phyloP scores from a whole-genome alignment of 441 rosid genomes.

The Mallotus japonicus region DNA sequence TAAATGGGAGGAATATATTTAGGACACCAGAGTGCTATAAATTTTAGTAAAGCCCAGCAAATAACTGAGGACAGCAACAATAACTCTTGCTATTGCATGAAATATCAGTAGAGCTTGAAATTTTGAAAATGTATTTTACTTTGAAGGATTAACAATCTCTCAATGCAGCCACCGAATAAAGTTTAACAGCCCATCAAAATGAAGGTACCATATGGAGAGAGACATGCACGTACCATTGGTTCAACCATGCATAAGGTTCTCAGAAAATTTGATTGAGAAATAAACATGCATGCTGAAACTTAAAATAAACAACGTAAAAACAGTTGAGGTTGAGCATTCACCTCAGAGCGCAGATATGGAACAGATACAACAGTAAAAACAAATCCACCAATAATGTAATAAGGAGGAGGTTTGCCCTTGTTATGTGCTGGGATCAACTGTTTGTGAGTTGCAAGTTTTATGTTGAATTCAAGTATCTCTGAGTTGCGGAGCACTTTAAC shows the following conservation, averaged over 20 bases:
- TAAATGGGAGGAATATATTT: neutral
- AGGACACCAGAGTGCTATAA: neutral
- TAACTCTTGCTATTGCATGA: neutral
- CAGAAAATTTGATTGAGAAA: neutral
- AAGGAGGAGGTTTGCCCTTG: conserved; percentile 74
- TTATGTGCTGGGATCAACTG: conserved; percentile 80
- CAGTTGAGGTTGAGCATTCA: conserved; percentile 21
- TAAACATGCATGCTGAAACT: neutral
- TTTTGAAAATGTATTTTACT: neutral
- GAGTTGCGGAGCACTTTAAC: conserved; percentile 77
- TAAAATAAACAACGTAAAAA: neutral
- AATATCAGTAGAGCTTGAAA: neutral
- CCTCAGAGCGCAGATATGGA: conserved; percentile 96
- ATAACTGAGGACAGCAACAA: neutral
- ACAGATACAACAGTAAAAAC: conserved; percentile 83
- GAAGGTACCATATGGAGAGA: neutral
- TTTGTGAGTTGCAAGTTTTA: conserved; percentile 75
- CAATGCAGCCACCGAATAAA: neutral
- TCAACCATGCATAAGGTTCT: neutral
- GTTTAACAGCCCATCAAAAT: neutral
- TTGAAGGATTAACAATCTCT: neutral
- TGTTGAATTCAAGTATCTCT: conserved; percentile 48
- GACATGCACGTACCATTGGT: neutral
- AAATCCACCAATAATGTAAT: conserved; percentile 88
- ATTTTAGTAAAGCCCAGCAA: neutral